Base-by-base conservation (phyloP, 305 asterid species). In the Vinca major region DNA sequence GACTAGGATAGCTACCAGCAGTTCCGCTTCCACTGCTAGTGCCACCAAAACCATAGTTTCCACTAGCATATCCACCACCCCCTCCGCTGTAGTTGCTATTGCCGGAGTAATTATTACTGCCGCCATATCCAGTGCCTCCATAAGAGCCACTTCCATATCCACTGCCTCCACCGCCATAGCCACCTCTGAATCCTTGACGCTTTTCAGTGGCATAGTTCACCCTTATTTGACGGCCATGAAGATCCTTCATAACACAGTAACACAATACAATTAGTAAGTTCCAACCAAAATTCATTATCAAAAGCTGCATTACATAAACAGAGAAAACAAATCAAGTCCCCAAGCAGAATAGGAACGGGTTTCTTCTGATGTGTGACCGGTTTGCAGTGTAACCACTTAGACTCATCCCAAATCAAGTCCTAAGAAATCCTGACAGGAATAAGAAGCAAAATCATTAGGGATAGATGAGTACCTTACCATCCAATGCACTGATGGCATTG, bases 191-290 rank as follows among this genome's bases (percentile, higher is more conserved):
- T 37, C 65, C 73, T 54, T 89, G 91, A 65, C 89, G 77, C 79
- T 26, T 88, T 44, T 90, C 98, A 20, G 87, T 85, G 16, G 98
- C 98, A 76, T 77, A 78, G 65, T 87, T 92, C 81, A 87, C 98
- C 82, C 88, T 86, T 67, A 92, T 61, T 49, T 66, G 80, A 54
- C 98, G 83, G 44, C 98, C 97, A 49, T 90, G 93, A 49, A 92
- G 86, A 54, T 88, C 98, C 98, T 92, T 78, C 66, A 72, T 66
- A 66, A 26, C 1, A 1, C 33, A 26, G 33, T 26, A 26, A 52
- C 39, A 41, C 14, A 39, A 74, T 47, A 40, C 14, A 37, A 48
- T 64, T 53, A 43, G 6, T 36, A 66, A 41, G 54, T 63, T 41
- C 26, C 51, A 51, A 40, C 7, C 7, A 5, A 0, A 55, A 40